Conservation (phyloP, 2,329 filamentous ascomycete species). For the Trichoderma arundinaceum region DNA sequence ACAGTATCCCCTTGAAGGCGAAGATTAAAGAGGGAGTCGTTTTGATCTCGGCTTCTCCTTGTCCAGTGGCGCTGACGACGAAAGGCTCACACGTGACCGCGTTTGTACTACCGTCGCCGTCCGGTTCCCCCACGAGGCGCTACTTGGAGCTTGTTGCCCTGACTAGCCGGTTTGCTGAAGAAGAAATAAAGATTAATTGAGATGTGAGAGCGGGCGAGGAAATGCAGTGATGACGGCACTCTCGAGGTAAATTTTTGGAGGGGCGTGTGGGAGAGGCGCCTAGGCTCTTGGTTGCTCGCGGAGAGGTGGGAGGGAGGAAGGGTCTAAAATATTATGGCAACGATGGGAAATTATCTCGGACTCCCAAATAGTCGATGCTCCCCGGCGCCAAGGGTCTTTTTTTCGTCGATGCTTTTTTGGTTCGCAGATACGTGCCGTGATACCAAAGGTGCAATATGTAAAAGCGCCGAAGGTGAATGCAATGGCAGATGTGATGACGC, state of each 20-base stretch:
- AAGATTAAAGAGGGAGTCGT: conserved; percentile 2
- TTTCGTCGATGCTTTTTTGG: conserved; percentile 18
- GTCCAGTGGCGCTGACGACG: conserved; percentile 20
- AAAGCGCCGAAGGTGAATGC: conserved; percentile 16
- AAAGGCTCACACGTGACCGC: conserved; percentile 25
- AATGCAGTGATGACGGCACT: conserved; percentile 8
- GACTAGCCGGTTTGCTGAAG: conserved; percentile 26
- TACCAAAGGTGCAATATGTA: conserved; percentile 20
- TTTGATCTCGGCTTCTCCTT: conserved; percentile 19
- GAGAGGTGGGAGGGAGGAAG: conserved; percentile 12
- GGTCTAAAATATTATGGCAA: conserved; percentile 30
- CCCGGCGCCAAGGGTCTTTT: conserved; percentile 27
- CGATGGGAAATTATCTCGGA: conserved; percentile 28
- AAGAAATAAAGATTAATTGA: not conserved
- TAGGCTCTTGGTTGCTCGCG: not conserved
- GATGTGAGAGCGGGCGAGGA: conserved; percentile 1
- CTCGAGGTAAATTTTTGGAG: not conserved
- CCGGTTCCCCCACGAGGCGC: conserved; percentile 13
- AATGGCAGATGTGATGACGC: conserved; percentile 26
- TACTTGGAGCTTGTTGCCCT: conserved; percentile 22
- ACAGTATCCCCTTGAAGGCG: not conserved
- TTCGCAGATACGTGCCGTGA: conserved; percentile 22
- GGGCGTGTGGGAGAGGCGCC: conserved; percentile 16
- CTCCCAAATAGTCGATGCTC: conserved; percentile 26
- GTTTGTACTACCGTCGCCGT: not conserved